Base-by-base conservation (phyloP, 192 early-diverging fungal species). In the Dimargaris xerosporica region DNA sequence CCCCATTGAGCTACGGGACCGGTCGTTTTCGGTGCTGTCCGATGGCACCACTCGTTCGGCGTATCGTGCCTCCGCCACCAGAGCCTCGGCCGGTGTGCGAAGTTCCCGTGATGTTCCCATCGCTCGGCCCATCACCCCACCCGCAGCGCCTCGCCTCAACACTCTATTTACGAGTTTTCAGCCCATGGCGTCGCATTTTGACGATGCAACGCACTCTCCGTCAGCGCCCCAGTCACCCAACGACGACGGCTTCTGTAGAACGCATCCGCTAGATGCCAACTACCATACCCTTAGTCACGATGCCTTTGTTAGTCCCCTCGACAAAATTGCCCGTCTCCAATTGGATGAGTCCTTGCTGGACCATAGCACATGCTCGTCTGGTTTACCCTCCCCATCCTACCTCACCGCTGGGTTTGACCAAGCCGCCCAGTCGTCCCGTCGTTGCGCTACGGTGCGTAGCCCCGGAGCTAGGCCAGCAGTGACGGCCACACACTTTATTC, bases 111-210 rank as follows among this genome's bases (percentile, higher is more conserved):
- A 19, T 54, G 53, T 59, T 28, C 56, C 56, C 30, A 59, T 59
- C 23, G 56, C 56, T 23, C 56, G 23, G 3, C 56, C 56, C 10
- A 42, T 59, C 41, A 59, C 56, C 41, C 56, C 56, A 34, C 56
- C 56, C 16, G 56, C 56, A 1, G 31, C 56, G 3, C 56, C 56
- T 6, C 56, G 56, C 23, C 41, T 59, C 16, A 59, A 59, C 23
- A 59, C 56, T 23, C 41, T 59, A 15, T 59, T 59, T 41, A 34
- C 56, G 19, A 59, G 39, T 59, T 59, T 59, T 34, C 56, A 59
- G 23, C 56, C 56, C 56, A 39, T 59, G 56, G 12, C 56, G 1
- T 15, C 56, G 2, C 13, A 16, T 19, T n/a, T n/a, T n/a, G n/a
- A n/a, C n/a, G 12, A 15, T 19, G 2, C 19, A 10, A 19, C n/a